Conservation (phyloP, 768 basidiomycete genomes). For the Amanita subjunquillea region DNA sequence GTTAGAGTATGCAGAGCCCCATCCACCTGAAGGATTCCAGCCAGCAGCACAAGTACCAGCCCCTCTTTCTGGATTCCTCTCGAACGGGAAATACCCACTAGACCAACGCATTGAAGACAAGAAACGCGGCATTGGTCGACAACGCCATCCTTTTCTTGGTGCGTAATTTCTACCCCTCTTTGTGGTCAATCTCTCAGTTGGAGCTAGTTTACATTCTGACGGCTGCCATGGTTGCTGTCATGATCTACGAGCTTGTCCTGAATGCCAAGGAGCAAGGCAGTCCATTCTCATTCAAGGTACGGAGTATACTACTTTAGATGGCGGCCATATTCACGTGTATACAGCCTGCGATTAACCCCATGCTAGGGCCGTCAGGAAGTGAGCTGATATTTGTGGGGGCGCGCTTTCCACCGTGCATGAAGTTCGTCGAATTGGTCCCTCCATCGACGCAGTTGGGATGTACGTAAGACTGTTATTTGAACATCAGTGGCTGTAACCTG, state of each 20-base stretch:
- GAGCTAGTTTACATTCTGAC: constrained; percentile 53
- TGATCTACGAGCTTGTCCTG: constrained; percentile 79
- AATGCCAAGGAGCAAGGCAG: constrained; percentile 71
- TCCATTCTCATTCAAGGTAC: constrained; percentile 76
- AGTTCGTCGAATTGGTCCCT: constrained; percentile 46
- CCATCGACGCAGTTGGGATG: constrained; percentile 48
- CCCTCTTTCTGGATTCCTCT: constrained; percentile 32
- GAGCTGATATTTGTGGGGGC: constrained; percentile 84
- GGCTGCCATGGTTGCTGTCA: constrained; percentile 55
- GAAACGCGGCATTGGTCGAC: constrained; percentile 74
- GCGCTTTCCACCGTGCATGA: constrained; percentile 92
- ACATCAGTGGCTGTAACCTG: background rate
- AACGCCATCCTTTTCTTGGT: constrained; percentile 75
- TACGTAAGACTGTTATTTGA: constrained; percentile 32
- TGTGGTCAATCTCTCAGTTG: background rate
- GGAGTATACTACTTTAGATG: constrained; percentile 6
- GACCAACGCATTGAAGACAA: constrained; percentile 85
- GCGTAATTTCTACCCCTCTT: constrained; percentile 6
- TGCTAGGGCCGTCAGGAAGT: constrained; percentile 83
- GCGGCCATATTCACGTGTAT: background rate
- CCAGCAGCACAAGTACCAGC: constrained; percentile 28
- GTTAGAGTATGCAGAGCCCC: constrained; percentile 61
- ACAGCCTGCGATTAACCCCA: constrained; percentile 75
- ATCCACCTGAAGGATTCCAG: constrained; percentile 11
- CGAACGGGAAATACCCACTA: constrained; percentile 44